Base-by-base conservation (phyloP, 768 basidiomycete species). In the Termitomyces heimii region DNA sequence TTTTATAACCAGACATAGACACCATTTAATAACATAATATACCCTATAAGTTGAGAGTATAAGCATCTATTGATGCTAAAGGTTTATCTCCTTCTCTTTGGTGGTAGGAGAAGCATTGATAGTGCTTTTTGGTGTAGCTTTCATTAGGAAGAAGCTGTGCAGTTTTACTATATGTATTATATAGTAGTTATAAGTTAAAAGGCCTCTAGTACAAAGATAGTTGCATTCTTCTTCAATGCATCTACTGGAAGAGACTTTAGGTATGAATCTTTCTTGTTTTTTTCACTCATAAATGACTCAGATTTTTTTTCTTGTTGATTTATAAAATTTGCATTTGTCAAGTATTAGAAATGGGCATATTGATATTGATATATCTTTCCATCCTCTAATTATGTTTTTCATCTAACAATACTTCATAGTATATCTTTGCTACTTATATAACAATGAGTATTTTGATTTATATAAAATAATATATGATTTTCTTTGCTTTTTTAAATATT, bases 141-240 rank as follows among this genome's bases (percentile, higher is more conserved):
- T n/a, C n/a, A n/a, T n/a, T n/a, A n/a, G n/a, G n/a, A n/a, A n/a
- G n/a, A n/a, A n/a, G n/a, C n/a, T n/a, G n/a, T n/a, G n/a, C n/a
- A n/a, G n/a, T n/a, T n/a, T n/a, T n/a, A n/a, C n/a, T n/a, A n/a
- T n/a, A n/a, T n/a, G n/a, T n/a, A n/a, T n/a, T n/a, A n/a, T n/a
- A n/a, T n/a, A n/a, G n/a, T n/a, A n/a, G n/a, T n/a, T n/a, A n/a
- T n/a, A n/a, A n/a, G n/a, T n/a, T n/a, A n/a, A n/a, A n/a, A n/a
- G n/a, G n/a, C n/a, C n/a, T n/a, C n/a, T n/a, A 34, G 48, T 7
- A 3, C 4, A 20, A 49, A 34, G 13, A 1, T 22, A 3, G 80
- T 82, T 47, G 68, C 64, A 52, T 79, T 76, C 44, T 68, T 71
- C 53, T 77, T 71, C 4, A 82, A 82, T 5, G 82, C 82, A 62